Evolutionary conservation across 2,329 filamentous ascomycete genomes (phyloP).

Genomic region (Apiospora arundinis): DNA sequence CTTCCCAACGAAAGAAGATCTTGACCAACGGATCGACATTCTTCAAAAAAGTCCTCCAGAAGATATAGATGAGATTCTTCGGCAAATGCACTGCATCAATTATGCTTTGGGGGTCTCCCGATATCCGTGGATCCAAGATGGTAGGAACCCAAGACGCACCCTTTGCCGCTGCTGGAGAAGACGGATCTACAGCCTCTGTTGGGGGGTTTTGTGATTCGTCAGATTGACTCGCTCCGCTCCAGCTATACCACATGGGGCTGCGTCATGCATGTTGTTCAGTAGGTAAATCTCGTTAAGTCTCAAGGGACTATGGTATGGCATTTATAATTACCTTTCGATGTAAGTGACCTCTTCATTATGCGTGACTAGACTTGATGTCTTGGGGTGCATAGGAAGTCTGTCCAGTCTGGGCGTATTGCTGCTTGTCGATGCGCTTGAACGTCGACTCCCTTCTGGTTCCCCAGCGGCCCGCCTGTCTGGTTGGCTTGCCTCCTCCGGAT

Average conservation of each 20-base stretch:
- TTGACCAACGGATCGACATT: conserved; percentile 4
- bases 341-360: conserved; percentile 10
- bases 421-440: not conserved
- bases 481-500: not conserved
- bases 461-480: not conserved
- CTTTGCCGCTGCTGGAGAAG: not conserved
- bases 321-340: not conserved
- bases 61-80: not conserved
- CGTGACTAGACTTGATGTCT: not conserved
- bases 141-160: not conserved
- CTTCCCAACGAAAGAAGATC: conserved; percentile 12
- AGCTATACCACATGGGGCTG: conserved; percentile 10
- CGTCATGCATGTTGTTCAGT: not conserved
- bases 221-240: not conserved
- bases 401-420: not conserved
- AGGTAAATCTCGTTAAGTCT: not conserved
- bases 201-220: not conserved
- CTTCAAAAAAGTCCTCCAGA: not conserved
- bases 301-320: not conserved
- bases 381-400: conserved; percentile 4
- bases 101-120: not conserved
- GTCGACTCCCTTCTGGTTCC: not conserved
- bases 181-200: not conserved
- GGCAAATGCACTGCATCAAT: not conserved
- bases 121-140: not conserved